Base-by-base conservation (phyloP, 2,329 filamentous ascomycete species). In the Chrysoporthe cubensis region DNA sequence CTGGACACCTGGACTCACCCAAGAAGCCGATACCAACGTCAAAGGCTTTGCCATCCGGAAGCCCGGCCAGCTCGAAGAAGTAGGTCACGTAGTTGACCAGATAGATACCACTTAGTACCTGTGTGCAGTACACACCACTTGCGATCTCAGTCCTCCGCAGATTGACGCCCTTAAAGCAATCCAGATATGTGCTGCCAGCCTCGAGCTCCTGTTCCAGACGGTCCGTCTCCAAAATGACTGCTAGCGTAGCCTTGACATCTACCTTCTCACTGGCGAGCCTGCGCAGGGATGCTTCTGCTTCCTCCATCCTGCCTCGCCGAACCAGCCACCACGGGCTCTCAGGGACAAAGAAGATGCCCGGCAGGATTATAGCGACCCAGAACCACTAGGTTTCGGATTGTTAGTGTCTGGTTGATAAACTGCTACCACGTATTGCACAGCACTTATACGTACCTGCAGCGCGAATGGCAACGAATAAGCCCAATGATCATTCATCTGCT, bases 31-130 rank as follows among this genome's bases (percentile, higher is more conserved):
- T 81, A 11, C 85, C 82, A 73, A 89, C 86, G 66, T 84, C 79
- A 69, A 87, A 89, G 0, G 87, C 80, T 34, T 82, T 79, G 16
- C 78, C 76, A 1, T 81, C 78, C 0, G 76, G 72, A 40, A 89
- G 75, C 1, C 87, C 87, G 2, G 86, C 87, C 72, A 87, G 84
- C 70, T 85, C 78, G 72, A 89, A 88, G 74, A 85, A 85, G 73
- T 88, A 88, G 2, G 86, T 90, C 0, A 86, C 88, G 71, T 89
- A 91, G 66, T 86, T 86, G 60, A 88, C 87, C 70, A 91, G 85
- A 16, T 88, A 87, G 70, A 88, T 87, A 34, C 89, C 88, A 63
- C 84, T 87, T 1, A 90, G 78, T 26, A 89, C 88, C 73, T 91
- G 89, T 3, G 88, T 88, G 3, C 86, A 84, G 80, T 89, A 91